Base-by-base conservation (phyloP, 1,284 basidiomycete species). In the Taiwanofungus camphoratus region DNA sequence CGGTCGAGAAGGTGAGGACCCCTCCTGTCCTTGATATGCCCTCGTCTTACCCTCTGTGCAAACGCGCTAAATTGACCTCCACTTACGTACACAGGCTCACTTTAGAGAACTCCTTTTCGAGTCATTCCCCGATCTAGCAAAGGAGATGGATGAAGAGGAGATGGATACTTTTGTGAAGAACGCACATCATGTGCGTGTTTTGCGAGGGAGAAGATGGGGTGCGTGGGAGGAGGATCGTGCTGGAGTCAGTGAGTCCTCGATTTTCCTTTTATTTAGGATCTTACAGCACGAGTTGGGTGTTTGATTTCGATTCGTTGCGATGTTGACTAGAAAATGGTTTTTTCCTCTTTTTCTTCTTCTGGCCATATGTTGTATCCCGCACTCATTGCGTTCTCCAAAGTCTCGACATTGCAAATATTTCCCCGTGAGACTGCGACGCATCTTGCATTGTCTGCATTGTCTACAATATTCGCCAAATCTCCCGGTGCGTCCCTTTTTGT, bases 121-220 rank as follows among this genome's bases (percentile, higher is more conserved):
- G 42, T 51, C 42, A 13, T 49, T 51, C 39, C 60, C 62, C 4
- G 49, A 57, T 9, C 4, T 48, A 5, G 51, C 50, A 8, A 45
- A 55, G 19, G 35, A 77, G 34, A 59, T 80, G 15, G 69, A 73
- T 34, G 60, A 79, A 30, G 68, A 66, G 1, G 61, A 90, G 34
- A 68, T 96, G 3, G 87, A 91, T 55, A 69, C 75, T 5, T 99
- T 99, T 59, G 87, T 95, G 36, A 94, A 88, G 73, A 95, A 98
- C 55, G 79, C 87, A 0, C 91, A 90, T 59, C 89, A 79, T 12
- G 63, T 98, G 13, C 82, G 79, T 48, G 67, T 96, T 1, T 66
- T 97, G 45, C 72, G 81, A 26, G 93, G 94, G 0, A 76, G 73
- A 51, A 74, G 69, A 35, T 81, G 84, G 70, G 76, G 76, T 27